Conservation (phyloP, 2,329 filamentous ascomycete genomes). For the Ascochyta rabiei region DNA sequence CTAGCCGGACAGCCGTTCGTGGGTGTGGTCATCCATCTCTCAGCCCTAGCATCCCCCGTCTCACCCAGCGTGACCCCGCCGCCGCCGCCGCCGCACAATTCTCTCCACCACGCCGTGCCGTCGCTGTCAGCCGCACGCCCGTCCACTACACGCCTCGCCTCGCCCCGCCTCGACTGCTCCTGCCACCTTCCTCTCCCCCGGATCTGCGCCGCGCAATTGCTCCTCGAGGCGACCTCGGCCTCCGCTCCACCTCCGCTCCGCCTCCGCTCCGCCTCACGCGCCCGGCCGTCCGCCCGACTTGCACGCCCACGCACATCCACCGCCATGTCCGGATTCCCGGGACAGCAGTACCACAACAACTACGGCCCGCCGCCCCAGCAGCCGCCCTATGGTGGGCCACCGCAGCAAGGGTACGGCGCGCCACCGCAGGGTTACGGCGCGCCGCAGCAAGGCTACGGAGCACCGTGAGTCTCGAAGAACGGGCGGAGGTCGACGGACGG, state of each 20-base stretch:
- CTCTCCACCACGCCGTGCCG: conserved; percentile 8
- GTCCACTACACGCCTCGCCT: conserved; percentile 1
- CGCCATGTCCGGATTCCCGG: conserved; percentile 50
- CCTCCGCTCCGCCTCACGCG: neutral
- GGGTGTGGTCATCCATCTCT: conserved; percentile 17
- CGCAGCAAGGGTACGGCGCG: conserved; percentile 26
- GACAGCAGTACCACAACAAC: conserved; percentile 51
- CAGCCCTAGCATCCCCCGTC: conserved; percentile 23
- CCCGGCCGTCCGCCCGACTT: neutral
- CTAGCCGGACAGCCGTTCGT: conserved; percentile 12
- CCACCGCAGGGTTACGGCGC: conserved; percentile 27
- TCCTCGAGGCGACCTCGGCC: no score
- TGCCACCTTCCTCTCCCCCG: conserved; percentile 4
- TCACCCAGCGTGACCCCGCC: conserved; percentile 16
- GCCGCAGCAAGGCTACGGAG: conserved; percentile 28
- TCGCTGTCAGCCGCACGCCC: conserved; percentile 30
- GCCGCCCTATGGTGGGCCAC: conserved; percentile 36
- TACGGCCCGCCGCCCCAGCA: conserved; percentile 42
- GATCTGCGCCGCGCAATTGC: conserved; percentile 8
- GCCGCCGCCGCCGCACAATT: conserved; percentile 19
- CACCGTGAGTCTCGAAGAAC: conserved; percentile 31
- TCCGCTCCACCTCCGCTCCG: conserved; percentile 1
- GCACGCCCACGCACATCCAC: conserved; percentile 10
- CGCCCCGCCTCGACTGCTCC: neutral
- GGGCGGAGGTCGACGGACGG: neutral